Percentiles rank a stretch among this genome's conserved stretches.
Conservation (phyloP, 257 asterid genomes). For the Nicotiana attenuata region DNA sequence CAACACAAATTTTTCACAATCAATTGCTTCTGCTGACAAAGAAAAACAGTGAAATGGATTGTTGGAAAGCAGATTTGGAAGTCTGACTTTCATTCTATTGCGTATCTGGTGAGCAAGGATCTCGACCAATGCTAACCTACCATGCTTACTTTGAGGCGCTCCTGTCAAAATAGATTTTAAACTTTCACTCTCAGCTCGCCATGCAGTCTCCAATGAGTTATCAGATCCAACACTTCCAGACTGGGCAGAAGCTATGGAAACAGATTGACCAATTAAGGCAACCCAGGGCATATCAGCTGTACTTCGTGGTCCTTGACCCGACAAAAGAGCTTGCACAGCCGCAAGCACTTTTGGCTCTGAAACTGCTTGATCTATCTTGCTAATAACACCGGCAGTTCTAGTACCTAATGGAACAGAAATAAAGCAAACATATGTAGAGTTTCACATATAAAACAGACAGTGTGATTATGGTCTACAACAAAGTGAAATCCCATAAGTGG, state of each 20-base stretch:
- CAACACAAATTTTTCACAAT: not conserved
- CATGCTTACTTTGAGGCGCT: slow-evolving; percentile 93
- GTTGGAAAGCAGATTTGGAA: slow-evolving; percentile 74
- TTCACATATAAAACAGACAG: not conserved
- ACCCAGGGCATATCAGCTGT: slow-evolving; percentile 96
- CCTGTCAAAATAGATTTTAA: slow-evolving; percentile 77
- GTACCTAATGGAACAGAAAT: slow-evolving; percentile 48
- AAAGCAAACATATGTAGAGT: not conserved
- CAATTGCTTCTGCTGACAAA: not conserved
- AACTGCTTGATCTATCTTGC: slow-evolving; percentile 88
- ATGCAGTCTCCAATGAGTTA: slow-evolving; percentile 88
- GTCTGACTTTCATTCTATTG: slow-evolving; percentile 81
- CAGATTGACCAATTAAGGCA: slow-evolving; percentile 97
- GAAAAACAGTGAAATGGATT: not conserved
- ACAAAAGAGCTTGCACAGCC: slow-evolving; percentile 92
- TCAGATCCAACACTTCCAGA: slow-evolving; percentile 74
- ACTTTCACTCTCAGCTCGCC: slow-evolving; percentile 93
- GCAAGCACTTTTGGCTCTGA: slow-evolving; percentile 86
- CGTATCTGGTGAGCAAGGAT: slow-evolving; percentile 90
- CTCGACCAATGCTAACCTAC: slow-evolving; percentile 93
- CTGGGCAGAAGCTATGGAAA: slow-evolving; percentile 86
- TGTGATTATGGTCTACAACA: not conserved
- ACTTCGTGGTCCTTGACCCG: slow-evolving; percentile 91
- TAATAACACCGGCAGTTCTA: slow-evolving; percentile 88
- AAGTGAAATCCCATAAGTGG: too few relatives aligned